A percentile compares a stretch with the other conserved stretches of the same genome.
phyloP scores from a whole-genome alignment of 2,329 filamentous ascomycete species.

The Rhexocercosporidium sp. region DNA sequence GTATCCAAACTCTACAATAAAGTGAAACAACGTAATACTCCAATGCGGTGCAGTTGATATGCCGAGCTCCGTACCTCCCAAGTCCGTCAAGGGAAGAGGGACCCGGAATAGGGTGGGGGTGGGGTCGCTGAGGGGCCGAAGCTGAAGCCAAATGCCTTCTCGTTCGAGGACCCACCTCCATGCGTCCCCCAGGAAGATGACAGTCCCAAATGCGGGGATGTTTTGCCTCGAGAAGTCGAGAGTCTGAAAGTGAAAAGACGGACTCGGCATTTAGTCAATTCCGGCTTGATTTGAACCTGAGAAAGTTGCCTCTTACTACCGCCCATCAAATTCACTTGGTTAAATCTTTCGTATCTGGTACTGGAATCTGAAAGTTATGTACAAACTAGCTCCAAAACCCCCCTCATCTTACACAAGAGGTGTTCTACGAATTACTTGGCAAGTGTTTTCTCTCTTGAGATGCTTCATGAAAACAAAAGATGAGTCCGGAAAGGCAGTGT shows the following conservation, averaged over 20 bases:
- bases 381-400: conserved; percentile 7
- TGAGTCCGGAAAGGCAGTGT: conserved; percentile 32
- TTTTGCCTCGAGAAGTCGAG: no score
- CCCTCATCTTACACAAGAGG: not conserved
- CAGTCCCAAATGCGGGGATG: not conserved
- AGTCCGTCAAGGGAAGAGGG: not conserved
- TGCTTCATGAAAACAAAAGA: conserved; percentile 36
- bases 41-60: not conserved
- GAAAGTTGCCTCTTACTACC: no score
- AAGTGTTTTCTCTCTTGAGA: conserved; percentile 17
- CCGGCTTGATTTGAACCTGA: not conserved
- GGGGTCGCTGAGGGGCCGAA: not conserved
- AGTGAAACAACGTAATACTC: not conserved
- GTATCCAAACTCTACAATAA: not conserved
- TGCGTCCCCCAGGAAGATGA: not conserved
- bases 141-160: not conserved
- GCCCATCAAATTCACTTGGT: not conserved
- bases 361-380: not conserved
- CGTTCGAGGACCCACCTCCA: not conserved
- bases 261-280: not conserved
- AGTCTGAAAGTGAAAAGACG: not conserved
- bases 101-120: not conserved
- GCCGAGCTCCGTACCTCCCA: not conserved
- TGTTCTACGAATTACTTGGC: not conserved
- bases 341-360: not conserved